A percentile compares a stretch with the other conserved stretches of the same genome.
phyloP scores from a whole-genome alignment of 495 filamentous ascomycete species.

The Annulohypoxylon bovei region DNA sequence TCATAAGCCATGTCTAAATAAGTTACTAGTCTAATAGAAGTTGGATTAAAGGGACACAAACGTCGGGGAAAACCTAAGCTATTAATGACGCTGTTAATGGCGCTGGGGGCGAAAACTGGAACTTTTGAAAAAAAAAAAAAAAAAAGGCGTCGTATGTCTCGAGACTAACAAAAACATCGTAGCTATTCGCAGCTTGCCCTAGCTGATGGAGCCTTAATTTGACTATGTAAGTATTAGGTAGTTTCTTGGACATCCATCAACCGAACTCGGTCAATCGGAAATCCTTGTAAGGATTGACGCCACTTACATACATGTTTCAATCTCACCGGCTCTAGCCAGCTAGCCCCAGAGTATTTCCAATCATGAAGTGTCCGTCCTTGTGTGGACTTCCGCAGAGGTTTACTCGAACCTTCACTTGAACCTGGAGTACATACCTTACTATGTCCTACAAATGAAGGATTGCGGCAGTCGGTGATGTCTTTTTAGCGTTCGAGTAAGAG shows the following conservation, averaged over 20 bases:
- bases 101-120: slow-evolving; percentile 16
- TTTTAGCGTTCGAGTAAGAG: slow-evolving; percentile 8
- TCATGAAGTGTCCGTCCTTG: background rate
- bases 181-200: slow-evolving; percentile 29
- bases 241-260: slow-evolving; percentile 14
- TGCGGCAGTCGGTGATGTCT: slow-evolving; percentile 9
- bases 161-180: slow-evolving; percentile 15
- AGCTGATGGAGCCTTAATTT: slow-evolving; percentile 33
- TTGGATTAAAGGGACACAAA: background rate
- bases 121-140: background rate
- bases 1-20: slow-evolving; percentile 25
- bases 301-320: slow-evolving; percentile 13
- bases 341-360: slow-evolving; percentile 14
- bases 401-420: background rate
- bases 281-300: slow-evolving; percentile 25
- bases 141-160: slow-evolving; percentile 15
- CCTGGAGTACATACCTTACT: background rate
- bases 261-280: slow-evolving; percentile 29
- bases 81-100: slow-evolving; percentile 16
- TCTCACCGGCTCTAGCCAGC: background rate
- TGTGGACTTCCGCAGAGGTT: background rate
- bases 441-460: background rate
- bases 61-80: background rate
- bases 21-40: background rate
- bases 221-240: slow-evolving; percentile 38